Conservation (phyloP, 106 monocot genomes). For the Phalaenopsis equestris region DNA sequence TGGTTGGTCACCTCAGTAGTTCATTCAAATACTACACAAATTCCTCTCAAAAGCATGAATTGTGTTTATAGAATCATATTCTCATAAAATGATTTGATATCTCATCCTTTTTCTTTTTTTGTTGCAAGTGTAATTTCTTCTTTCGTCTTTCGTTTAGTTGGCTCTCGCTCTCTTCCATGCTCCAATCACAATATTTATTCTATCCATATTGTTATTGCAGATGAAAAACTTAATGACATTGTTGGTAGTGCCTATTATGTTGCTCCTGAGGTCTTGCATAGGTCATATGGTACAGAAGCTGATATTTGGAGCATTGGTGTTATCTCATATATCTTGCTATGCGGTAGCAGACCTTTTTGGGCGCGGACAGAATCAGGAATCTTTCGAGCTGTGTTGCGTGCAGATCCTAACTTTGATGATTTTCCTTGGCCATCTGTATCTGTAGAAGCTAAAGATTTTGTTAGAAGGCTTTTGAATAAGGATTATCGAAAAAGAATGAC, state of each 20-base stretch:
- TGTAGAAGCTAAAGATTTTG: slow-evolving; percentile 79
- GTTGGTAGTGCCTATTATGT: slow-evolving; percentile 92
- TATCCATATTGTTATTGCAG: slow-evolving; percentile 23
- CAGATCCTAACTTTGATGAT: slow-evolving; percentile 75
- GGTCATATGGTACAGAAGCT: slow-evolving; percentile 74
- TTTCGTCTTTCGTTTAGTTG: background rate
- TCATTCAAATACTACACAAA: background rate
- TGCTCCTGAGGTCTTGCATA: slow-evolving; percentile 91
- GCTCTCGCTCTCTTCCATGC: background rate
- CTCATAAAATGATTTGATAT: background rate
- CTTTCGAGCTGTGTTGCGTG: slow-evolving; percentile 71
- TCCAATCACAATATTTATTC: background rate
- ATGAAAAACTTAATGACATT: slow-evolving; percentile 81
- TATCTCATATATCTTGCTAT: slow-evolving; percentile 83
- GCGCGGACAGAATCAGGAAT: slow-evolving; percentile 85
- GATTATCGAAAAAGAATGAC: slow-evolving; percentile 87
- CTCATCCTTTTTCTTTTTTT: background rate
- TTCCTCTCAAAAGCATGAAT: background rate
- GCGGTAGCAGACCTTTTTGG: slow-evolving; percentile 86
- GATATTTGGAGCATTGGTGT: slow-evolving; percentile 95
- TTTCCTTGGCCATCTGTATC: slow-evolving; percentile 68
- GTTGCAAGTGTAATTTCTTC: background rate
- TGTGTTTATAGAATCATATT: background rate
- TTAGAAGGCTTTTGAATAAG: slow-evolving; percentile 75
- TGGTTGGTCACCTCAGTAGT: background rate